Conservation (phyloP, 371 early-diverging fungal genomes). For the Apophysomyces trapeziformis region DNA sequence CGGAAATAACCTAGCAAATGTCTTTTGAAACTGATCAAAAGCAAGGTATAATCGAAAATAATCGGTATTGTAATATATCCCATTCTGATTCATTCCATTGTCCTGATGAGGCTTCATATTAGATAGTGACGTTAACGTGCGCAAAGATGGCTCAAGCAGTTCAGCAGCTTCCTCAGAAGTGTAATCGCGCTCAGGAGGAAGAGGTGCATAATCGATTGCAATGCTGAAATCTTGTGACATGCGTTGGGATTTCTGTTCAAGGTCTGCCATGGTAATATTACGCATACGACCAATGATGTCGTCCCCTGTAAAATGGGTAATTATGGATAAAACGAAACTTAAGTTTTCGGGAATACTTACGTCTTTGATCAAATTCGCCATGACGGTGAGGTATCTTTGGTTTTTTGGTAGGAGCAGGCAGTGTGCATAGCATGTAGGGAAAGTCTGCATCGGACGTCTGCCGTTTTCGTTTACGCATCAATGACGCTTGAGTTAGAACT, state of each 20-base stretch:
- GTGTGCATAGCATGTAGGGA: conserved; percentile 22
- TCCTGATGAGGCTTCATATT: conserved; percentile 57
- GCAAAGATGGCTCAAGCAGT: conserved; percentile 35
- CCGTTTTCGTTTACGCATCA: conserved; percentile 49
- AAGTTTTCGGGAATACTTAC: conserved; percentile 25
- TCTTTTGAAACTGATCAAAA: conserved; percentile 52
- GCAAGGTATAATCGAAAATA: conserved; percentile 53
- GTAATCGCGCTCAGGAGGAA: conserved; percentile 13
- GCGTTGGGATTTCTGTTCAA: conserved; percentile 49
- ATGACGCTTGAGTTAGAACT: conserved; percentile 44
- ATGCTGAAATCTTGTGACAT: conserved; percentile 38
- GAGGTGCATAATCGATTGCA: conserved; percentile 30
- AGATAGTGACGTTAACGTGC: conserved; percentile 42
- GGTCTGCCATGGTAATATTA: conserved; percentile 40
- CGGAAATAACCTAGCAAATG: conserved; percentile 43
- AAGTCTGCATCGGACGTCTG: conserved; percentile 36
- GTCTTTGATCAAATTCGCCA: conserved; percentile 55
- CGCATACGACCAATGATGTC: conserved; percentile 49
- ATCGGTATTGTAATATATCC: conserved; percentile 58
- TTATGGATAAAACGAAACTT: neutral
- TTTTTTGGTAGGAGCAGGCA: conserved; percentile 39
- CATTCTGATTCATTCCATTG: conserved; percentile 59
- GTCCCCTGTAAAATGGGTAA: conserved; percentile 31
- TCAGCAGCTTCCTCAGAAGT: conserved; percentile 35
- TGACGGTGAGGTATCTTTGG: conserved; percentile 56